Evolutionary conservation across 192 early-diverging fungal genomes (phyloP).

Genomic region (Podochytrium sp.): DNA sequence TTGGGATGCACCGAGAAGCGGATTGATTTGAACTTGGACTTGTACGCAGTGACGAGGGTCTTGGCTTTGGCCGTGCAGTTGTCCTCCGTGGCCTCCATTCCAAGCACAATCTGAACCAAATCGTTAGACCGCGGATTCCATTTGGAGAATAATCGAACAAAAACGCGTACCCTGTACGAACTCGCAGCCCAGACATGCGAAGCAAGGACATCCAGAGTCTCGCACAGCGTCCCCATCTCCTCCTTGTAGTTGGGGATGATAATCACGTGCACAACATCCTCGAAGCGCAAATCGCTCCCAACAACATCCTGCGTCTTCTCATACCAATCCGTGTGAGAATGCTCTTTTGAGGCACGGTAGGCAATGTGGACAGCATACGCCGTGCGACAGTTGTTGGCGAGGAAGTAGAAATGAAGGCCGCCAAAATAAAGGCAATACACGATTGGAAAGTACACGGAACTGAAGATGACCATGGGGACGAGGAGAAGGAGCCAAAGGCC

Average conservation of each 20-base stretch:
- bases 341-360: constrained; percentile 36
- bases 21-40: constrained; percentile 59
- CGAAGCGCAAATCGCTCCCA: too few relatives aligned
- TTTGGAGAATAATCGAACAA: neutral
- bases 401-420: constrained; percentile 44
- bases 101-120: constrained; percentile 51
- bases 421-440: constrained; percentile 38
- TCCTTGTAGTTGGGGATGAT: constrained; percentile 70
- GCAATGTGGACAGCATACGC: constrained; percentile 43
- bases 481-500: too few relatives aligned
- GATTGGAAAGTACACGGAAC: too few relatives aligned
- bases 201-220: constrained; percentile 63
- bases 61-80: constrained; percentile 54
- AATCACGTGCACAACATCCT: constrained; percentile 53
- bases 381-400: constrained; percentile 46
- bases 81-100: constrained; percentile 69
- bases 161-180: constrained; percentile 47
- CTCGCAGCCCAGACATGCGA: constrained; percentile 39
- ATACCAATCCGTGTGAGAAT: constrained; percentile 50
- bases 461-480: too few relatives aligned
- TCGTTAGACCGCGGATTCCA: neutral
- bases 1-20: constrained; percentile 65
- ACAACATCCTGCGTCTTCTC: constrained; percentile 42
- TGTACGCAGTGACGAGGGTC: constrained; percentile 49
- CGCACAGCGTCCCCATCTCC: constrained; percentile 56